phyloP scores from a whole-genome alignment of 352 stramenopile species.

The Blastocystis hominis region DNA sequence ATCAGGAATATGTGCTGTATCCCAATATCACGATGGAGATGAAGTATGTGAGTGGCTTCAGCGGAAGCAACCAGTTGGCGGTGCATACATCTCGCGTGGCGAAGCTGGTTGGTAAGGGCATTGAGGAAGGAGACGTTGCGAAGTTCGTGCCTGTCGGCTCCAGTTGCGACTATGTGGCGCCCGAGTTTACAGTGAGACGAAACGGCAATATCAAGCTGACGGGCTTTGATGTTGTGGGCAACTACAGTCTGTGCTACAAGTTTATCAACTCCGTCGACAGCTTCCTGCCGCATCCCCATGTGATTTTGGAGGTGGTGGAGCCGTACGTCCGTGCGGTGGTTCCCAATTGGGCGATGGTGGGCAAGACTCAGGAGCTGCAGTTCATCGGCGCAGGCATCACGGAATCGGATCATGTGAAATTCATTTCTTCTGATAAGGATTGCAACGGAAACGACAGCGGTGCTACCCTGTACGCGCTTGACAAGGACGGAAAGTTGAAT shows the following conservation, averaged over 20 bases:
- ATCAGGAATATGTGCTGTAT: conserved; percentile 22
- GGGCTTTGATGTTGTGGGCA: not conserved
- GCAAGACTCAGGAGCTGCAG: not conserved
- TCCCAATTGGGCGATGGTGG: conserved; percentile 21
- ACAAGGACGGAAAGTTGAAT: not conserved
- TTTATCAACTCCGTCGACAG: conserved; percentile 46
- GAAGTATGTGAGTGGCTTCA: conserved; percentile 38
- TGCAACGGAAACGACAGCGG: not conserved
- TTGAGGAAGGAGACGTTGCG: conserved; percentile 1
- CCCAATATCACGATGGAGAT: conserved; percentile 17
- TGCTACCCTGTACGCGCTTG: not conserved
- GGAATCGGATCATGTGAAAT: conserved; percentile 15
- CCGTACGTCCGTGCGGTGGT: not conserved
- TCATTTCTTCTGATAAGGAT: not conserved
- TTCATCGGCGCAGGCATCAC: conserved; percentile 34
- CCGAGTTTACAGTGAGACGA: not conserved
- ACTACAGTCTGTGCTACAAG: conserved; percentile 19
- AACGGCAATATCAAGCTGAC: not conserved
- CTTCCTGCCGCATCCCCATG: conserved; percentile 1
- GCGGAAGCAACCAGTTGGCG: conserved; percentile 19
- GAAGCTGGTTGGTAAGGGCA: conserved; percentile 5
- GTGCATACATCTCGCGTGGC: not conserved
- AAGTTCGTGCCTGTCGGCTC: conserved; percentile 23
- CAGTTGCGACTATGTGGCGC: not conserved
- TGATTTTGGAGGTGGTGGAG: conserved; percentile 8